These are phyloP conservation scores for Sergeia podlipaevii DNA, from an alignment of 208 protist genomes.

Conservation along the genomic window DNA sequence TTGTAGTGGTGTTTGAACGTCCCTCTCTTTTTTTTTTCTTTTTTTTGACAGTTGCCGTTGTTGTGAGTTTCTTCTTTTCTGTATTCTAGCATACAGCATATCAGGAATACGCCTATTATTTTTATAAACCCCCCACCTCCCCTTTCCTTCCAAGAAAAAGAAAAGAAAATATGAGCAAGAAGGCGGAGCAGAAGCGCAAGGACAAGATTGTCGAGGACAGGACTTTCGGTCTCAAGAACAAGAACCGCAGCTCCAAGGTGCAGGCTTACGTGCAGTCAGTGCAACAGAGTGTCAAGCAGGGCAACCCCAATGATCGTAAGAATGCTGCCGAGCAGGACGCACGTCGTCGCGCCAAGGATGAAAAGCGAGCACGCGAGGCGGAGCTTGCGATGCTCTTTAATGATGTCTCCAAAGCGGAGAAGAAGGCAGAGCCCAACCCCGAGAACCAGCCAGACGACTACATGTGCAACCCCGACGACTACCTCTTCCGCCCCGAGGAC, in stretches of 20 bases:
- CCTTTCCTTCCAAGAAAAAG: conserved; percentile 1
- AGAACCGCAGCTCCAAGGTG: conserved; percentile 89
- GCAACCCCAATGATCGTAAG: conserved; percentile 66
- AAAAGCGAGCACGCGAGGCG: conserved; percentile 73
- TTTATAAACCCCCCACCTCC: not conserved
- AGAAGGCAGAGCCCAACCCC: conserved; percentile 21
- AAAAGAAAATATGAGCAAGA: conserved; percentile 47
- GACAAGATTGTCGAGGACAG: conserved; percentile 91
- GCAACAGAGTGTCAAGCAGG: conserved; percentile 52
- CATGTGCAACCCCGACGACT: conserved; percentile 72
- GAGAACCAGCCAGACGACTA: conserved; percentile 31
- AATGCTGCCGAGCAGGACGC: conserved; percentile 54
- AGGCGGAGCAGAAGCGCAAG: conserved; percentile 81
- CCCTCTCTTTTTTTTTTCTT: conserved; percentile 10
- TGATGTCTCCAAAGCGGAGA: conserved; percentile 36
- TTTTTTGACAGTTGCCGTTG: conserved; percentile 3
- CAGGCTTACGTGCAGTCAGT: conserved; percentile 85
- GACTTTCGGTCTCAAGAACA: conserved; percentile 94
- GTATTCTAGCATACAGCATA: not conserved
- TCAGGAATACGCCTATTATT: not conserved
- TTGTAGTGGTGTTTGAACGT: not conserved
- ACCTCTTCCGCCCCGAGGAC: conserved; percentile 88
- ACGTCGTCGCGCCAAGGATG: conserved; percentile 61
- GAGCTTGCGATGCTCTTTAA: conserved; percentile 86
- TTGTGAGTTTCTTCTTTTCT: too few species aligned